Base-by-base conservation (phyloP, 1,139 yeast genomes). In the Hemisphaericaspora lyxosophila region DNA sequence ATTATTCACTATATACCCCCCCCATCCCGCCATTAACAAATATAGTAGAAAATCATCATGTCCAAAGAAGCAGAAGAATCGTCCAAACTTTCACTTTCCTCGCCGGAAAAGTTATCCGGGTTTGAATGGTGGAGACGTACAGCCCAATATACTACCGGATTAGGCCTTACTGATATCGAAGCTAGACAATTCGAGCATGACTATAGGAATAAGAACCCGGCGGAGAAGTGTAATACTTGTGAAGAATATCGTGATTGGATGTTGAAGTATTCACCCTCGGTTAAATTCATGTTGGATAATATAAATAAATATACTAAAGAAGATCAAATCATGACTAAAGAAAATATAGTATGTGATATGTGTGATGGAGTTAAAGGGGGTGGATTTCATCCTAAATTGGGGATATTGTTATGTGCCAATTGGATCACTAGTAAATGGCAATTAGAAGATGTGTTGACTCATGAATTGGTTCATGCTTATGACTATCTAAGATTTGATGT, bases 391-490 rank as follows among this genome's bases (percentile, higher is more conserved):
- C 97, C 97, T 0, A 83, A 87, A 34, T 64, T 79, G 39, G 98
- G 98, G 2, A 83, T 92, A 28, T 66, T 89, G 42, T 65, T 92
- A 14, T 92, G 99, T 62, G 88, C 92, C 49, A 90, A 92, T 60
- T 75, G 90, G 62, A 75, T 90, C 31, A 73, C 78, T 40, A 80
- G 80, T 54, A 83, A 84, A 55, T 81, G 85, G 77, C 95, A 88
- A 53, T 63, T 90, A 42, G 97, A 92, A 57, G 97, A 92, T 54
- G 85, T 95, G 0, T 64, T 92, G 46, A 76, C 97, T 3, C 99
- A 92, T 59, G 99, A 92, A 56, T 71, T 92, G 59, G 82, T 94
- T 16, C 99, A 92, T 61, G 94, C 90, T 38, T 92, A 88, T 61
- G 99, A 92, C 60, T 84, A 89, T 55, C 70, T 88, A 49, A 84